Evolutionary conservation across 2,329 filamentous ascomycete species (phyloP).

Genomic region (Aspergillus ibericus): DNA sequence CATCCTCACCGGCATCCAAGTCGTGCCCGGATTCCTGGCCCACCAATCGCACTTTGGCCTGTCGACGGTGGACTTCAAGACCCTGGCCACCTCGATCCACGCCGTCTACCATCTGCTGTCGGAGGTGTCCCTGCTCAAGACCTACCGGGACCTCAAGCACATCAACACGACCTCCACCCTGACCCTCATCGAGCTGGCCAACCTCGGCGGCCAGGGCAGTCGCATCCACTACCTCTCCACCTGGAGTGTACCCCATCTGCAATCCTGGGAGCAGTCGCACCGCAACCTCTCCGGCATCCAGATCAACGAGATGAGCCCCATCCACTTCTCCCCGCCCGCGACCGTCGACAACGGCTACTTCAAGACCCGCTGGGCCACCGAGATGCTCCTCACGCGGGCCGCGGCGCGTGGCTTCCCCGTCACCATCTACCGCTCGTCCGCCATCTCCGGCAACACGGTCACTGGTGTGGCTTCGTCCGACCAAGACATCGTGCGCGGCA

Average conservation of each 20-base stretch:
- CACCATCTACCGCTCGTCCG: conserved; percentile 2
- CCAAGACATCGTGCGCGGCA: background rate
- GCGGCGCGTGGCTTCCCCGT: conserved; percentile 1
- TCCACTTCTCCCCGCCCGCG: background rate
- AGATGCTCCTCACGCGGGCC: background rate
- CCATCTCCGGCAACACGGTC: background rate
- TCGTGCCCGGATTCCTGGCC: background rate
- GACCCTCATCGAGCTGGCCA: background rate
- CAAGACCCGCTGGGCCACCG: conserved; percentile 2
- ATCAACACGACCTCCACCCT: background rate
- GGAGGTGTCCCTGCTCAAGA: background rate
- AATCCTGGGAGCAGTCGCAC: background rate
- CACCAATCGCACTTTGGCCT: background rate
- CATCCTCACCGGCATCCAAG: background rate
- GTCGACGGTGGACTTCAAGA: background rate
- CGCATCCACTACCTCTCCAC: conserved; percentile 6
- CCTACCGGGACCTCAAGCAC: background rate
- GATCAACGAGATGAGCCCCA: background rate
- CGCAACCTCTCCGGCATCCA: background rate
- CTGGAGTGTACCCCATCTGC: conserved; percentile 4
- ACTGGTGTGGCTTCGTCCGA: background rate
- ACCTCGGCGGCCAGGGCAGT: background rate
- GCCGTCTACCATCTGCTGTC: background rate
- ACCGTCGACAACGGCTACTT: conserved; percentile 1
- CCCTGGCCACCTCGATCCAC: background rate